A percentile compares a stretch with the other conserved stretches of the same genome.
Evolutionary conservation across 257 asterid genomes (phyloP).

Genomic region (Linderniella brevidens): DNA sequence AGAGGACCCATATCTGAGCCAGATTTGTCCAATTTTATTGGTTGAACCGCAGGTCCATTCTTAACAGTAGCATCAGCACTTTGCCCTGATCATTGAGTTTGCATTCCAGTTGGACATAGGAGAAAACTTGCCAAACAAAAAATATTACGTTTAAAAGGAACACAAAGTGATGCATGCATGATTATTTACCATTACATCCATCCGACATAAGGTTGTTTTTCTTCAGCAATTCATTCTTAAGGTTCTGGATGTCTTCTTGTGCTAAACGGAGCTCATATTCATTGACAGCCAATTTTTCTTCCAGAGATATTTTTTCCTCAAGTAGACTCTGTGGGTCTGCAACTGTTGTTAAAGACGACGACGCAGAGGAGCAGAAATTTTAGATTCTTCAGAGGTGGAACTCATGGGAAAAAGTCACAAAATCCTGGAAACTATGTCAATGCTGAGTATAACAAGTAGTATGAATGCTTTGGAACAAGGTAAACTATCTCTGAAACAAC

Average conservation of each 20-base stretch:
- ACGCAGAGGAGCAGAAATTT: too few species aligned
- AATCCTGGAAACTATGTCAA: too few species aligned
- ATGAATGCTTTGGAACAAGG: too few species aligned
- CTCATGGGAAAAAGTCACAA: too few species aligned
- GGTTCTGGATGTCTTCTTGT: conserved; percentile 69
- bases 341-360: conserved; percentile 25
- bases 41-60: conserved; percentile 29
- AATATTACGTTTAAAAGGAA: too few species aligned
- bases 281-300: conserved; percentile 75
- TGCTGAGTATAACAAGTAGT: too few species aligned
- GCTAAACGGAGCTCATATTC: conserved; percentile 96
- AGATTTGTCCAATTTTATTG: conserved; percentile 26
- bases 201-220: conserved; percentile 27
- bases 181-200: conserved; percentile 31
- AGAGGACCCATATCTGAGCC: conserved; percentile 76
- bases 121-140: too few species aligned
- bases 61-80: conserved; percentile 18
- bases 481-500: too few species aligned
- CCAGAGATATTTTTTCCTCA: conserved; percentile 74
- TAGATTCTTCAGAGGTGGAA: too few species aligned
- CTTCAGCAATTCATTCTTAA: conserved; percentile 60
- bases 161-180: too few species aligned
- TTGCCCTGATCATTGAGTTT: conserved; percentile 23
- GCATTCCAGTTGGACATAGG: conserved; percentile 2
- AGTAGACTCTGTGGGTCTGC: conserved; percentile 84